Evolutionary conservation across 495 filamentous ascomycete genomes (phyloP), one percentile per base, ranked within the genome.

Genomic region (Hyaloscypha variabilis): DNA sequence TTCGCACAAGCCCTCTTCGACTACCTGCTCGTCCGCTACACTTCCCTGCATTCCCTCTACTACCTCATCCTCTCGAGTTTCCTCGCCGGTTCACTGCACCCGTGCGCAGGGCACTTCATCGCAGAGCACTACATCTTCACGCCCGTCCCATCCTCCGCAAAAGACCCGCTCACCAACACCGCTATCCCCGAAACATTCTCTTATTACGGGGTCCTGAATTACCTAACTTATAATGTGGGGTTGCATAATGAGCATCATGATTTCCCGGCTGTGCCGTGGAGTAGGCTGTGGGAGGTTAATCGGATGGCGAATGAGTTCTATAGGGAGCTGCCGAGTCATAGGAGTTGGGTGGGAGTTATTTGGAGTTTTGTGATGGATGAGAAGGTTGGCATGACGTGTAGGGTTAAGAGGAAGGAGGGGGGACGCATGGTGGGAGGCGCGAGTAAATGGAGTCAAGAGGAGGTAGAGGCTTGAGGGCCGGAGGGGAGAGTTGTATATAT

Each of bases 51-150:
- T 62, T 77, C 88, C 11, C 68, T 99, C 60, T 80, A 84, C 60
- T 99, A 99, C 79, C 76, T 98, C 46, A 77, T 98, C 6, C 76
- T 92, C 52, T 93, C 88, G 66, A 93, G 90, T 57, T 99, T 99
- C 85, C 83, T 98, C 0, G 96, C 96, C 2, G 96, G 96, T 30
- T 91, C 87, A 25, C 83, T 99, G 51, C 96, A 99, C 77, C 96
- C 96, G 6, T 94, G 93, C 59, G 96, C 96, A 0, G 96, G 91
- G 17, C 96, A 99, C 77, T 99, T 99, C 82, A 98, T 99, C 77
- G 93, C 95, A 64, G 96, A 99, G 78, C 96, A 99, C 84, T 99
- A 99, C 82, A 92, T 99, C 67, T 97, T 98, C 77, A 88, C 90
- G 53, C 85, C 88, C 30, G 81, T 87, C 19, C 77, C 84, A 13